Conservation (phyloP, 2,329 filamentous ascomycete genomes). For the Periconia sp. region DNA sequence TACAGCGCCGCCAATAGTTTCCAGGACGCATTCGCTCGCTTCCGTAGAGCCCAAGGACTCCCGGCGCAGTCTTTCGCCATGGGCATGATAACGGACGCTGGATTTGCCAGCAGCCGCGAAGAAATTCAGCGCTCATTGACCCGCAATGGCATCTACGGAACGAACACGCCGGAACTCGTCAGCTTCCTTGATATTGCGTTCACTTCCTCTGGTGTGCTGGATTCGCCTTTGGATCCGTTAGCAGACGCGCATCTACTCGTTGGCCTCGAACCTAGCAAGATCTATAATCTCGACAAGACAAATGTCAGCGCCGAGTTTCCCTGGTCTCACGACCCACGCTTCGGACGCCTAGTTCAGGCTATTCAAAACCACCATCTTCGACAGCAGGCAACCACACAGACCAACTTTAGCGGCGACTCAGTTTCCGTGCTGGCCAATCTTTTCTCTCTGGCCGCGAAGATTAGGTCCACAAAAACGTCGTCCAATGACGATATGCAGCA, state of each 20-base stretch:
- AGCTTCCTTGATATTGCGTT: slow-evolving; percentile 10
- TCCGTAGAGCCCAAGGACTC: slow-evolving; percentile 3
- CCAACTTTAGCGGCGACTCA: too few relatives aligned
- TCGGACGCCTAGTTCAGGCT: slow-evolving; percentile 3
- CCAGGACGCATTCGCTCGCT: slow-evolving; percentile 12
- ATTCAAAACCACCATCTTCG: slow-evolving; percentile 1
- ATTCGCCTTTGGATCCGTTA: background rate
- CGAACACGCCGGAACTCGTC: slow-evolving; percentile 1
- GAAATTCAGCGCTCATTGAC: slow-evolving; percentile 1
- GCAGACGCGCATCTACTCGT: slow-evolving; percentile 2
- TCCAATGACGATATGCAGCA: background rate
- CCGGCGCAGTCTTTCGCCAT: slow-evolving; percentile 19
- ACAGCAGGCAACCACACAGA: background rate
- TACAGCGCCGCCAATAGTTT: slow-evolving; percentile 18
- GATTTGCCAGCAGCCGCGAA: slow-evolving; percentile 4
- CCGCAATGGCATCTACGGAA: slow-evolving; percentile 7
- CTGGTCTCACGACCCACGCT: slow-evolving; percentile 6
- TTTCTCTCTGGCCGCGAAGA: too few relatives aligned
- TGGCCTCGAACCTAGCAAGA: slow-evolving; percentile 8
- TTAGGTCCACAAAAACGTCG: too few relatives aligned
- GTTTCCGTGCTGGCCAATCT: too few relatives aligned
- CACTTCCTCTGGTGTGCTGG: background rate
- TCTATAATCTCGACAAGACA: slow-evolving; percentile 4
- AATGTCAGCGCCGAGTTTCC: slow-evolving; percentile 1
- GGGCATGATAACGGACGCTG: slow-evolving; percentile 20